A percentile compares a stretch with the other conserved stretches of the same genome.
These are phyloP conservation scores for Diutina ranongensis DNA, from an alignment of 1,139 yeast species.

Conservation along the genomic window DNA sequence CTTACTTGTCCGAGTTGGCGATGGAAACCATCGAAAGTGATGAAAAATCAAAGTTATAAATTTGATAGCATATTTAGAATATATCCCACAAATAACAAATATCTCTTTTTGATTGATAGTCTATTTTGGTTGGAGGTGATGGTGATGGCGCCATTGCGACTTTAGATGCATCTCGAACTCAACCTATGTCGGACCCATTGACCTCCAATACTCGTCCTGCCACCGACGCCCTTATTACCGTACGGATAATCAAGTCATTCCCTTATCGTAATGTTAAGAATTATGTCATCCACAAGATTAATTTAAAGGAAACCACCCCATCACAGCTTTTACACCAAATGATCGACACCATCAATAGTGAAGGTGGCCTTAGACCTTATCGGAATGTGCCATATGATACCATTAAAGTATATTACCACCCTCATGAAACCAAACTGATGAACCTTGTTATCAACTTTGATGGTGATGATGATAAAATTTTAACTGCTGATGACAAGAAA, in stretches of 20 bases:
- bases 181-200: constrained; percentile 33
- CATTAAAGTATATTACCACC: constrained; percentile 80
- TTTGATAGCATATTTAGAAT: too few species aligned
- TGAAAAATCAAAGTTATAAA: neutral
- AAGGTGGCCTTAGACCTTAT: constrained; percentile 71
- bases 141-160: neutral
- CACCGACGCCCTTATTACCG: constrained; percentile 63
- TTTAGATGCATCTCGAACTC: neutral
- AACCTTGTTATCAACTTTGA: constrained; percentile 86
- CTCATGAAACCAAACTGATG: constrained; percentile 91
- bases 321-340: constrained; percentile 41
- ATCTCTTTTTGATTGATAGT: too few species aligned
- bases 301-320: constrained; percentile 62
- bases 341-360: constrained; percentile 39
- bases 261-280: constrained; percentile 88
- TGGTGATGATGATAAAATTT: constrained; percentile 59
- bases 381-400: constrained; percentile 69
- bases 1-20: constrained; percentile 1
- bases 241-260: constrained; percentile 82
- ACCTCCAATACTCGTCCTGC: constrained; percentile 60
- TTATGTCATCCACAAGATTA: constrained; percentile 58
- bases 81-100: too few species aligned
- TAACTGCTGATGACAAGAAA: constrained; percentile 27
- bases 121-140: too few species aligned
- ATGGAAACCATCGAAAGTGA: neutral